Evolutionary conservation across 2,329 filamentous ascomycete genomes (phyloP).

Genomic region (Pseudogymnoascus pannorum): DNA sequence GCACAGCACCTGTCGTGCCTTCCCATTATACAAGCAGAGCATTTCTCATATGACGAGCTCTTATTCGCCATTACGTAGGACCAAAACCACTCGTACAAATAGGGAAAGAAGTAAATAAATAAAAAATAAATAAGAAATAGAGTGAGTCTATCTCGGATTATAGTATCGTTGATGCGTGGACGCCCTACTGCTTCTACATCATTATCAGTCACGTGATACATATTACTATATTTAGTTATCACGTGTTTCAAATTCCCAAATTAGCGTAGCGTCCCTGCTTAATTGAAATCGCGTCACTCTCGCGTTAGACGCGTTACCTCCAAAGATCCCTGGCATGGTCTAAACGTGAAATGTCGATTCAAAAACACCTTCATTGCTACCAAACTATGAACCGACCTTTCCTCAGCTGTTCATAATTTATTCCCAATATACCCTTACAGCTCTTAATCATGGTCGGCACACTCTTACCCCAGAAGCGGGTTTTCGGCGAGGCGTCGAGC

Average conservation of each 20-base stretch:
- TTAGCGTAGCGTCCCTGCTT: background rate
- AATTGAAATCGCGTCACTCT: slow-evolving; percentile 9
- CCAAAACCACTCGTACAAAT: background rate
- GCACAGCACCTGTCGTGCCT: background rate
- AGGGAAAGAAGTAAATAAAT: background rate
- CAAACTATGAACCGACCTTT: background rate
- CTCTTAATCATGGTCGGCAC: slow-evolving; percentile 27
- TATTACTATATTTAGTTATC: background rate
- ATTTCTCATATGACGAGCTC: background rate
- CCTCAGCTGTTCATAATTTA: background rate
- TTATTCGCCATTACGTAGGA: background rate
- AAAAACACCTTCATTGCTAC: background rate
- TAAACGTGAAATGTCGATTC: background rate
- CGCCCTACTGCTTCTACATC: too few relatives aligned
- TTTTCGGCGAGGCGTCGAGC: slow-evolving; percentile 61
- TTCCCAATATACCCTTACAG: background rate
- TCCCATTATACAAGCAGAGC: background rate
- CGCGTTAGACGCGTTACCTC: slow-evolving; percentile 9
- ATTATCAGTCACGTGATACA: background rate
- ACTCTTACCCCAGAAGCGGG: slow-evolving; percentile 62
- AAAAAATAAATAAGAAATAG: too few relatives aligned
- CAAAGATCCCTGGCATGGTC: background rate
- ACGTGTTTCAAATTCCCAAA: background rate
- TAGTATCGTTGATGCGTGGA: too few relatives aligned
- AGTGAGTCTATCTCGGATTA: too few relatives aligned